Evolutionary conservation across 1,284 basidiomycete species (phyloP).

Genomic region (Polyporus tsugae): DNA sequence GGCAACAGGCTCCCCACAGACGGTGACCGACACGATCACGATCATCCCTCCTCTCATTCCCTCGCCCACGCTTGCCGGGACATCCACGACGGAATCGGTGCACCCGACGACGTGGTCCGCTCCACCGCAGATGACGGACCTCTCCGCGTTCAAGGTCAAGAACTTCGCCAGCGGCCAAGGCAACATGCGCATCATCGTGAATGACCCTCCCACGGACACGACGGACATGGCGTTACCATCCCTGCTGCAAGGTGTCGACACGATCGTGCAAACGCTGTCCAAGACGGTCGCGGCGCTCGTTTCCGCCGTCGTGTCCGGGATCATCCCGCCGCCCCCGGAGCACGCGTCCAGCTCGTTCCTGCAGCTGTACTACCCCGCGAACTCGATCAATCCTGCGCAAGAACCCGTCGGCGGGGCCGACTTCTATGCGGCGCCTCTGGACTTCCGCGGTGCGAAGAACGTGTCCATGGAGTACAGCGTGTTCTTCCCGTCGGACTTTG

Average conservation of each 20-base stretch:
- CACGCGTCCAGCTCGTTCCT: conserved; percentile 45
- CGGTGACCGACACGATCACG: conserved; percentile 42
- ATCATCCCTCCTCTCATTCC: conserved; percentile 37
- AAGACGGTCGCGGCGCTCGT: conserved; percentile 18
- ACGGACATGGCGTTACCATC: neutral
- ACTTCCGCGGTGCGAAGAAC: conserved; percentile 54
- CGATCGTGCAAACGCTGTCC: conserved; percentile 9
- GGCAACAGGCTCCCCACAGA: conserved; percentile 42
- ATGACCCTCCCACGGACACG: conserved; percentile 46
- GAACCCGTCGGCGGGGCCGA: conserved; percentile 70
- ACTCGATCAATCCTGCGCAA: conserved; percentile 68
- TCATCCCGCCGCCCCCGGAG: conserved; percentile 24
- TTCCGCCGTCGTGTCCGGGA: conserved; percentile 17
- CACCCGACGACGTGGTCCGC: conserved; percentile 53
- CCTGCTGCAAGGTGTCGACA: neutral
- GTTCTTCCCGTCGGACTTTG: conserved; percentile 70
- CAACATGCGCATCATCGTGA: conserved; percentile 67
- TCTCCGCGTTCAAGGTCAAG: conserved; percentile 67
- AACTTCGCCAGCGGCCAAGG: conserved; percentile 60
- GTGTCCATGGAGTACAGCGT: conserved; percentile 69
- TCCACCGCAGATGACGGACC: conserved; percentile 62
- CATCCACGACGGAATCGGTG: neutral
- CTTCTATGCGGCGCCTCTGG: conserved; percentile 72
- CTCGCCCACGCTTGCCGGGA: conserved; percentile 20
- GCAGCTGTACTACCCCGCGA: conserved; percentile 68